Base-by-base conservation (phyloP, 306 rosid genomes). In the Acacia crassicarpa region DNA sequence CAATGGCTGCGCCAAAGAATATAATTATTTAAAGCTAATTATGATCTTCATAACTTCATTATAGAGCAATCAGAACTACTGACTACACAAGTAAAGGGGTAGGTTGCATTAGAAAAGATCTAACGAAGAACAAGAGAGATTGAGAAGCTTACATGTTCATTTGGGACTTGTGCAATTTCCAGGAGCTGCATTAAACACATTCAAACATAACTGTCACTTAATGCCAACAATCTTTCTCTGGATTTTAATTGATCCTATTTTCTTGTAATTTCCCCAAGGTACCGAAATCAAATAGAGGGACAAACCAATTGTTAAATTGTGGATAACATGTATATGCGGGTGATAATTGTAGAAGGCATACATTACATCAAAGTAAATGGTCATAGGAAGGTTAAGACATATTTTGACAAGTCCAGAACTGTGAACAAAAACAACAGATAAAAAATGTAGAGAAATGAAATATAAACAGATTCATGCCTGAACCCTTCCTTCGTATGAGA, bases 111-210 rank as follows among this genome's bases (percentile, higher is more conserved):
- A 40, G 20, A 71, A 71, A 19, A 9, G 27, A 71, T 44, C 58
- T 56, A 44, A 25, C 11, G 61, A 17, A 40, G 79, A 77, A 71
- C 10, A 62, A 45, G 77, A 84, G 78, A 80, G 58, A 84, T 68
- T 66, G n/a, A 77, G 77, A 46, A 76, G 83, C 96, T 91, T 90
- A 95, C 99, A 79, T 93, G 93, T 81, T 93, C 90, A 85, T 93
- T 98, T 79, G 97, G 89, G 84, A 95, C 99, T 86, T 95, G 99
- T 35, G 99, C 99, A 75, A 95, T 95, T 93, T 95, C 99, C 84
- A 95, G 88, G 65, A 95, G 92, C 99, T 95, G 97, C 94, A 90
- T 44, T 72, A 83, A 53, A 76, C 74, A 76, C 74, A 86, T 86
- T 65, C 76, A 78, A 77, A 76, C 9, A 87, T 44, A 72, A 66